These are phyloP conservation scores for Quercus suber DNA, from an alignment of 306 rosid genomes.

Conservation along the genomic window DNA sequence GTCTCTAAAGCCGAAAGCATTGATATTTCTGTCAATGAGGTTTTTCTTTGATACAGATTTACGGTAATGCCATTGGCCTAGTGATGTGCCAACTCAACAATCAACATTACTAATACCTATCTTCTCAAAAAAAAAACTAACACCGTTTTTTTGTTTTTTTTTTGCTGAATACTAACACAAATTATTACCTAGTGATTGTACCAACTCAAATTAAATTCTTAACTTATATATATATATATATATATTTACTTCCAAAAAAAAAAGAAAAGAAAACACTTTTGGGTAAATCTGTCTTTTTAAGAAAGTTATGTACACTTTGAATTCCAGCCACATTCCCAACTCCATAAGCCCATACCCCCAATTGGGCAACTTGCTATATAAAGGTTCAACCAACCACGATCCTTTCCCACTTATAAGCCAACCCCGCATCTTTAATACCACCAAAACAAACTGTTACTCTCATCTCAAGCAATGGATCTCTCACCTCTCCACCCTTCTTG, in stretches of 20 bases:
- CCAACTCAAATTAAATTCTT: too few relatives aligned
- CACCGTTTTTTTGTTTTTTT: too few relatives aligned
- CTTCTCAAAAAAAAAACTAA: too few relatives aligned
- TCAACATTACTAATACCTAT: background rate
- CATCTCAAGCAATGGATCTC: slow-evolving; percentile 42
- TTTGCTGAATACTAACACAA: too few relatives aligned
- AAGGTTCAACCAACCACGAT: slow-evolving; percentile 7
- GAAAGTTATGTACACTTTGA: too few relatives aligned
- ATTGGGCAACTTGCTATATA: slow-evolving; percentile 32
- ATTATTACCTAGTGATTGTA: too few relatives aligned
- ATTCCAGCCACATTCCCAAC: background rate
- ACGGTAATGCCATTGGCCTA: background rate
- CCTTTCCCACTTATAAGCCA: background rate
- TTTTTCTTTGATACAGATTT: too few relatives aligned
- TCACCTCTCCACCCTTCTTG: slow-evolving; percentile 29
- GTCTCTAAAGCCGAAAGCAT: background rate
- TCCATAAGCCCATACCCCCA: slow-evolving; percentile 12
- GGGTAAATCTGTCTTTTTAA: background rate
- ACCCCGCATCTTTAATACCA: background rate
- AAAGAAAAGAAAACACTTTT: background rate
- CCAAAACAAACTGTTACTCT: background rate
- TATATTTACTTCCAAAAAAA: too few relatives aligned
- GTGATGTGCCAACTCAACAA: background rate
- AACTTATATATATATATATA: too few relatives aligned
- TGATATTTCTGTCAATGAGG: background rate